Percentiles rank a stretch among this genome's conserved stretches.
Evolutionary conservation across 2,329 filamentous ascomycete species (phyloP).

Genomic region (Ascochyta clinopodiicola): DNA sequence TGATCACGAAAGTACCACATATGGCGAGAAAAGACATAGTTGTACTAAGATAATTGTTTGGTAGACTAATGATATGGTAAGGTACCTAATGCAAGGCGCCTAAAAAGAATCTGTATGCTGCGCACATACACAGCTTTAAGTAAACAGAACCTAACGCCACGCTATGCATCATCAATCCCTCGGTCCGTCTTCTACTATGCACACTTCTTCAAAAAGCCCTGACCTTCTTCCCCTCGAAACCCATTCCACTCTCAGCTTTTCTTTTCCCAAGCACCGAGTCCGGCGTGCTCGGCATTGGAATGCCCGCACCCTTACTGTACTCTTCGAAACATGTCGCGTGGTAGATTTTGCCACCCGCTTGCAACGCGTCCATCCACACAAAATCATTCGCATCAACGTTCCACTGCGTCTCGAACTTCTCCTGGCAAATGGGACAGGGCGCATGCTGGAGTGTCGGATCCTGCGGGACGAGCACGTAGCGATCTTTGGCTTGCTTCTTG

Average conservation of each 20-base stretch:
- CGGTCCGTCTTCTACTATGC: background rate
- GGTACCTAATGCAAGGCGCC: background rate
- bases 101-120: background rate
- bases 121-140: background rate
- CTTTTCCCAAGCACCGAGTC: constrained; percentile 48
- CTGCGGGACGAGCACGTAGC: constrained; percentile 84
- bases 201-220: constrained; percentile 27
- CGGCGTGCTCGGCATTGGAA: constrained; percentile 43
- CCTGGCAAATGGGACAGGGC: constrained; percentile 92
- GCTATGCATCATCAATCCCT: constrained; percentile 21
- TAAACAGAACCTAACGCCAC: constrained; percentile 15
- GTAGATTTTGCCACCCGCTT: constrained; percentile 79
- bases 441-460: constrained; percentile 76
- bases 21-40: too few species aligned
- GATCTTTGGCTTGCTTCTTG: constrained; percentile 64
- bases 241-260: constrained; percentile 37
- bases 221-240: constrained; percentile 41
- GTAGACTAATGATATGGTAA: background rate
- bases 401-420: constrained; percentile 92
- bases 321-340: constrained; percentile 91
- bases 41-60: background rate
- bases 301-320: constrained; percentile 44
- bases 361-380: constrained; percentile 90
- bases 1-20: too few species aligned
- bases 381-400: constrained; percentile 93